Evolutionary conservation across 805 yeast species (phyloP).

Genomic region (Ascoidea rubescens): DNA sequence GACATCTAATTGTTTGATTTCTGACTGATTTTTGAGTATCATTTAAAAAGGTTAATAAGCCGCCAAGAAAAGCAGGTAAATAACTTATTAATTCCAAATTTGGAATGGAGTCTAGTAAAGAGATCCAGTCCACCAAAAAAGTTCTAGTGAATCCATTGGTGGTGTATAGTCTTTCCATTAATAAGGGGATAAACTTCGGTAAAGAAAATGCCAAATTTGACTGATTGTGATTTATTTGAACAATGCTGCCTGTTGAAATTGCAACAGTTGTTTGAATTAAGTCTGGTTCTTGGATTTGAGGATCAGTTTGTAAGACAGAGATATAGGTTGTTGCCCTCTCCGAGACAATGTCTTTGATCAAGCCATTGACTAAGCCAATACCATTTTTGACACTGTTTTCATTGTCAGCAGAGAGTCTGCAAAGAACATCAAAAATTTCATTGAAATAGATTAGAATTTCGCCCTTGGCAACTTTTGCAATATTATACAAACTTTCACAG

Average conservation of each 20-base stretch:
- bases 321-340: conserved; percentile 87
- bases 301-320: conserved; percentile 46
- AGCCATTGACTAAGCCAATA: conserved; percentile 81
- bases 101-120: conserved; percentile 84
- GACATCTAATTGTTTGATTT: conserved; percentile 65
- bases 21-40: conserved; percentile 81
- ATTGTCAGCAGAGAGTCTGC: conserved; percentile 79
- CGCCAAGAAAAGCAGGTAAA: conserved; percentile 81
- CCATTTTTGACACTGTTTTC: conserved; percentile 90
- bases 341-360: conserved; percentile 87
- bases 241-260: conserved; percentile 42
- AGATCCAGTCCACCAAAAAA: conserved; percentile 87
- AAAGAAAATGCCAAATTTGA: conserved; percentile 65
- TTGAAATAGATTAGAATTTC: conserved; percentile 85
- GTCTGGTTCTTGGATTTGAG: conserved; percentile 23
- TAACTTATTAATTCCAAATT: conserved; percentile 78
- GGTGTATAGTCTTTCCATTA: conserved; percentile 82
- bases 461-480: conserved; percentile 93
- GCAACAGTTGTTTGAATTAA: conserved; percentile 29
- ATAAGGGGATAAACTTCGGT: conserved; percentile 79
- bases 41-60: conserved; percentile 63
- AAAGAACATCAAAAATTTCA: conserved; percentile 86
- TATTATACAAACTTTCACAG: conserved; percentile 88
- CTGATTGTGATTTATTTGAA: conserved; percentile 47
- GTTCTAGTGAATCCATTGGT: conserved; percentile 87